Evolutionary conservation across 371 early-diverging fungal species (phyloP), one percentile per base, ranked within the genome.

Genomic region (Apophysomyces elegans): DNA sequence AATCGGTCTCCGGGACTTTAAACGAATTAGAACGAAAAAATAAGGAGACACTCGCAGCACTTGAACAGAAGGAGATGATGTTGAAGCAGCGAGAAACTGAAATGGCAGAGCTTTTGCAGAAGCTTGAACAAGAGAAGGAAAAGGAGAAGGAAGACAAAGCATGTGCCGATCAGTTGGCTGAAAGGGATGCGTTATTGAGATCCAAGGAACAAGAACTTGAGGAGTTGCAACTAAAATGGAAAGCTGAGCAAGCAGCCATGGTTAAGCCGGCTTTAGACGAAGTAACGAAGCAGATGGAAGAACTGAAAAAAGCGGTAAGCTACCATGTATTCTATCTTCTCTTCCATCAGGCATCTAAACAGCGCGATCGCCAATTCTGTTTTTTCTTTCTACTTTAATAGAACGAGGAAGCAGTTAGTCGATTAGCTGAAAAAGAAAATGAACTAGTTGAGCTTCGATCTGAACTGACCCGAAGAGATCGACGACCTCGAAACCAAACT

Each of bases 391-490:
- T 21, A 7, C 37, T 7, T 13, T 18, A 16, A n/a, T 65, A 81
- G 81, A 81, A 81, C 45, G 72, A 78, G 43, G 64, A 73, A 39
- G 81, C 69, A 0, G 71, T 73, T 7, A 66, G 65, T 43, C 67
- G 81, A 60, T 45, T 81, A 6, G 69, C 65, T 2, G 81, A 81
- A 45, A 81, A 78, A 44, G 81, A 81, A 67, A 65, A 68, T 16
- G 81, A 81, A 54, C 50, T 81, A 21, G 77, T 68, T 3, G 75
- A 70, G 50, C 66, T 81, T 32, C 64, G 74, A 36, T 44, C 79
- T 5, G 71, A 81, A 44, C 39, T 78, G 9, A 81, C 62, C 37
- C 65, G 78, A 38, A 68, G 73, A 46, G 81, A 77, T 37, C 65
- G 78, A 47, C 69, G 64, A 44, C 69, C 78, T 8, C 71, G 69